Conservation (phyloP, 2,329 filamentous ascomycete genomes). For the Fusarium denticulatum region DNA sequence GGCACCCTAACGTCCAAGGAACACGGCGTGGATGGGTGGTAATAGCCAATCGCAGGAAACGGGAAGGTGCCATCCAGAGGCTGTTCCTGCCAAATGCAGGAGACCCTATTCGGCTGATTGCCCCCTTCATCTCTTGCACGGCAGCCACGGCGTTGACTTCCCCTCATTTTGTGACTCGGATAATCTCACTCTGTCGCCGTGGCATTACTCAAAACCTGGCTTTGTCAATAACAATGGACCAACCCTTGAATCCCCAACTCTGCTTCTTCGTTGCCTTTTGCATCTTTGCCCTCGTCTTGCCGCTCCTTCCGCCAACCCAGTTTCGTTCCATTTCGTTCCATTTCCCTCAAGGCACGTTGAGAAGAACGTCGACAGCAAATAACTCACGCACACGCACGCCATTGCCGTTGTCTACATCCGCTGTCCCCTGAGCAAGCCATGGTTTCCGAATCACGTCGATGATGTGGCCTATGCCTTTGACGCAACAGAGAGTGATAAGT, state of each 20-base stretch:
- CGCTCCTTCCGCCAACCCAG: constrained; percentile 1
- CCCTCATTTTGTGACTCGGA: constrained; percentile 37
- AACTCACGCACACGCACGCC: constrained; percentile 2
- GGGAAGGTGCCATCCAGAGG: constrained; percentile 36
- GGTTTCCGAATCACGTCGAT: constrained; percentile 36
- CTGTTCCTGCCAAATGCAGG: constrained; percentile 36
- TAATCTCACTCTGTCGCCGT: constrained; percentile 24
- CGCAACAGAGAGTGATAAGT: constrained; percentile 33
- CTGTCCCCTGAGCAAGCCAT: constrained; percentile 20
- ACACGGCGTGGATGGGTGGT: constrained; percentile 21
- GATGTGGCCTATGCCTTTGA: constrained; percentile 41
- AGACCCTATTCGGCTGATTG: constrained; percentile 30
- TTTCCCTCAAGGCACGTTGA: neutral
- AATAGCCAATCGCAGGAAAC: constrained; percentile 31
- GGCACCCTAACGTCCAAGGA: constrained; percentile 21
- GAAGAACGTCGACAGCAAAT: constrained; percentile 10
- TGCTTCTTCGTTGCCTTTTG: neutral
- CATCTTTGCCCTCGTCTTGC: neutral
- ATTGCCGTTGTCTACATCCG: constrained; percentile 9
- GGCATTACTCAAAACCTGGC: constrained; percentile 32
- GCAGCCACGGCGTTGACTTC: constrained; percentile 37
- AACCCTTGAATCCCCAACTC: neutral
- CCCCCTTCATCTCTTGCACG: constrained; percentile 32
- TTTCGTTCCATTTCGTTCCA: constrained; percentile 8
- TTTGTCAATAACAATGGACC: constrained; percentile 10